These are phyloP conservation scores for Peronospora farinosa DNA, from an alignment of 352 stramenopile species.

Conservation along the genomic window DNA sequence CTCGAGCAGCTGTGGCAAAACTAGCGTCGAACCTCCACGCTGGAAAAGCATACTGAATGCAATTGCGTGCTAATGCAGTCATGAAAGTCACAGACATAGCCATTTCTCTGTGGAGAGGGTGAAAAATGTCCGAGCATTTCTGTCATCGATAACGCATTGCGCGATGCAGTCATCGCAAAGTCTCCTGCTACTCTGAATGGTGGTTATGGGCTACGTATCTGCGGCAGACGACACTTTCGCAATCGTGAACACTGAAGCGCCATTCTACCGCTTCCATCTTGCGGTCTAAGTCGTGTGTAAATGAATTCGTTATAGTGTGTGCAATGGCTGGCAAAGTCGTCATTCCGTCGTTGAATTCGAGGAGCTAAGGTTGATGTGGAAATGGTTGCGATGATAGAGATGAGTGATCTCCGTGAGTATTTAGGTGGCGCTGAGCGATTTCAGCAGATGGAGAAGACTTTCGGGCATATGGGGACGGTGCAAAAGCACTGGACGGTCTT, in stretches of 20 bases:
- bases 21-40: slow-evolving; percentile 54
- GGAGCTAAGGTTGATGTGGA: no score
- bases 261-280: slow-evolving; percentile 67
- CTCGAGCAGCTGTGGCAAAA: slow-evolving; percentile 51
- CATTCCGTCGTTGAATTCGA: not conserved
- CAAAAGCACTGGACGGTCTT: no score
- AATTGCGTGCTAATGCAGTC: slow-evolving; percentile 45
- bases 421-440: not conserved
- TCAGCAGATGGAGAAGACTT: not conserved
- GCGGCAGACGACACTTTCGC: slow-evolving; percentile 22
- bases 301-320: not conserved
- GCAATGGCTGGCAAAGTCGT: not conserved
- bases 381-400: slow-evolving; percentile 1
- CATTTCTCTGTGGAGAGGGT: no score
- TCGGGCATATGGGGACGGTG: no score
- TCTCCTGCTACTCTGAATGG: slow-evolving; percentile 39
- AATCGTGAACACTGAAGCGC: slow-evolving; percentile 48
- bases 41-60: slow-evolving; percentile 63
- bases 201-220: slow-evolving; percentile 49
- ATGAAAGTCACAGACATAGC: not conserved
- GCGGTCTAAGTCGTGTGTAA: slow-evolving; percentile 24
- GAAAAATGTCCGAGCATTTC: no score
- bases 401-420: slow-evolving; percentile 1
- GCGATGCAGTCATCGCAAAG: slow-evolving; percentile 5
- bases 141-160: not conserved